Evolutionary conservation across 2,329 filamentous ascomycete genomes (phyloP).

Genomic region (Sarocladiaceae sp.): DNA sequence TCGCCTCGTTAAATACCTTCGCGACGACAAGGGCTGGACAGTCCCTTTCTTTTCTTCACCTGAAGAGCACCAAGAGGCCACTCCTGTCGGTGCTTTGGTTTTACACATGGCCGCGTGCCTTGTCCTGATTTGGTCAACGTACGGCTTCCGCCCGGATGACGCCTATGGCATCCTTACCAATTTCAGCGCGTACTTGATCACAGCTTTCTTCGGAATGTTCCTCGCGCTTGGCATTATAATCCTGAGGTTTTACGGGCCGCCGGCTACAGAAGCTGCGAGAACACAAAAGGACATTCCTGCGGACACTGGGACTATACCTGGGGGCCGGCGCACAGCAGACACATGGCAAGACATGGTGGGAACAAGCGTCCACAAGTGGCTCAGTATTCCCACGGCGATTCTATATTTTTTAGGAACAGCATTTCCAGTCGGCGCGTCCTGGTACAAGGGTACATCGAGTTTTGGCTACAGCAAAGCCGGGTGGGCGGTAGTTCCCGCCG

Average conservation of each 20-base stretch:
- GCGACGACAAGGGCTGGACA: slow-evolving; percentile 24
- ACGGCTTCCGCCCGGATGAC: slow-evolving; percentile 16
- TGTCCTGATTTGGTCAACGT: slow-evolving; percentile 30
- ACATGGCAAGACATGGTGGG: not conserved
- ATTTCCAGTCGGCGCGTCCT: not conserved
- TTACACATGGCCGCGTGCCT: slow-evolving; percentile 23
- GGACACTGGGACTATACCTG: not conserved
- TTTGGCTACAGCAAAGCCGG: not conserved
- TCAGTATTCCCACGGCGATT: not conserved
- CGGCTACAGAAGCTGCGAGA: slow-evolving; percentile 11
- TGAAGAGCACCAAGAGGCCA: slow-evolving; percentile 30
- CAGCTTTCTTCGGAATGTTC: slow-evolving; percentile 29
- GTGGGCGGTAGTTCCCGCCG: not conserved
- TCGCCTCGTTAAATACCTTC: slow-evolving; percentile 25
- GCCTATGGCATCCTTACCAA: slow-evolving; percentile 28
- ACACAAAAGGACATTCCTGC: not conserved
- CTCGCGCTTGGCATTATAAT: slow-evolving; percentile 31
- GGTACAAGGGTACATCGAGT: not conserved
- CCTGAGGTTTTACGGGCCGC: slow-evolving; percentile 28
- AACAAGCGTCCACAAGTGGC: not conserved
- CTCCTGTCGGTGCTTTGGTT: slow-evolving; percentile 29
- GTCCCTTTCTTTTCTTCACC: slow-evolving; percentile 21
- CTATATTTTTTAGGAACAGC: not conserved
- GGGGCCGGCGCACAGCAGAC: not conserved
- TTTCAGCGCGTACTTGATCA: slow-evolving; percentile 28